Base-by-base conservation (phyloP, 345 rosid genomes). In the Pugionium cornutum region DNA sequence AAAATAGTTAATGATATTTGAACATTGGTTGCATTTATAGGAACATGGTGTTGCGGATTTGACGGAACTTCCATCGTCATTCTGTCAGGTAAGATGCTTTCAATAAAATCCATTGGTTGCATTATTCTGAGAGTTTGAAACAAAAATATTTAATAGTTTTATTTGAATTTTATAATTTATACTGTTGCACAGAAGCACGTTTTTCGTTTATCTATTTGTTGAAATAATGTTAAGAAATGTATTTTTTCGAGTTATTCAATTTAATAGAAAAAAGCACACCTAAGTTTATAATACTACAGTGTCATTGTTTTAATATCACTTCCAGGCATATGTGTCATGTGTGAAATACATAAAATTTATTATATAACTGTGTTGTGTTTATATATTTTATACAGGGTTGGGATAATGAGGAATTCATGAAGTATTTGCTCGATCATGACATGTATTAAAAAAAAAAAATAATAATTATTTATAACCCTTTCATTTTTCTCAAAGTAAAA, bases 21-120 rank as follows among this genome's bases (percentile, higher is more conserved):
- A 39, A 10, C 35, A 71, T 48, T 34, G 31, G 47, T 64, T 65
- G 54, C 32, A 51, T 18, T 18, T 18, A 18, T 66, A 72, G 76
- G 62, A 52, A 43, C 30, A 30, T 3, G 55, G 8, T 48, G 39
- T 4, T 36, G 31, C 3, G 7, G 49, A 25, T 43, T 18, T 35
- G 18, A 1, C 11, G 9, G 43, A 44, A 30, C 27, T 37, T 25
- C 35, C 54, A 29, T 33, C 2, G 2, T 11, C 35, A 36, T 9
- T 41, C 1, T 7, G 26, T 35, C 35, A 3, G 66, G 76, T 58
- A 72, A 56, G 1, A 55, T 49, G 7, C 4, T 2, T 63, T 18
- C 18, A 18, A 18, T 18, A 18, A 18, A 18, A 18, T 18, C 18
- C 18, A 18, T 18, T 18, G 18, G 18, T 18, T 18, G 18, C 18